Percentiles rank a stretch among this genome's conserved stretches.
phyloP scores from a whole-genome alignment of 495 filamentous ascomycete genomes.

The Penicillium cataractarum region DNA sequence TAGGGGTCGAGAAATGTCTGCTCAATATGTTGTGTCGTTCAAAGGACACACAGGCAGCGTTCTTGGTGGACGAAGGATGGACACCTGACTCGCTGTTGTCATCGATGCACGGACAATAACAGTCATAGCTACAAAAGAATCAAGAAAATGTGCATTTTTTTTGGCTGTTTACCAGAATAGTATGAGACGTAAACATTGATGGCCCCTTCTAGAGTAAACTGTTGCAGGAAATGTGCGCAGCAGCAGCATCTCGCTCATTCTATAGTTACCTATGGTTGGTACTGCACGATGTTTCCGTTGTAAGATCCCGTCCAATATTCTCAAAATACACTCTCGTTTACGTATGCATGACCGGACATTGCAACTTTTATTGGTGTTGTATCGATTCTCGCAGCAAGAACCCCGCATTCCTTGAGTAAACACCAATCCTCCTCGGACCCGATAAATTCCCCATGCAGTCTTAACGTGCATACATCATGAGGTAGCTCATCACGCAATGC shows the following conservation, averaged over 20 bases:
- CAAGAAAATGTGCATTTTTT: too few species aligned
- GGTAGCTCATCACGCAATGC: not conserved
- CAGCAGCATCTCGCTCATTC: too few species aligned
- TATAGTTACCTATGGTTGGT: too few species aligned
- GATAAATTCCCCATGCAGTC: not conserved
- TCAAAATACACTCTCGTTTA: too few species aligned
- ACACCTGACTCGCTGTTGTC: conserved; percentile 35
- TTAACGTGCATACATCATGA: too few species aligned
- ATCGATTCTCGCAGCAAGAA: not conserved
- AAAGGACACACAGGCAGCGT: conserved; percentile 1
- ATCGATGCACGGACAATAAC: conserved; percentile 26
- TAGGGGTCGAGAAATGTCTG: conserved; percentile 34
- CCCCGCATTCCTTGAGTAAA: not conserved
- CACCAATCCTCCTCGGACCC: not conserved
- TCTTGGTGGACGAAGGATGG: conserved; percentile 26
- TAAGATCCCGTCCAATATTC: too few species aligned
- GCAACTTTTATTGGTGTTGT: not conserved
- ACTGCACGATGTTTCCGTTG: too few species aligned
- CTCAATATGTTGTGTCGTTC: conserved; percentile 31
- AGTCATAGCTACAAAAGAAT: not conserved
- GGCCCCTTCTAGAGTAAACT: too few species aligned
- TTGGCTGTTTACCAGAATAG: not conserved
- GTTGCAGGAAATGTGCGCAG: too few species aligned
- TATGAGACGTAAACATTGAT: not conserved
- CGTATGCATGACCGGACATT: too few species aligned